Conservation (phyloP, 495 filamentous ascomycete genomes). For the Penicillium manginii region DNA sequence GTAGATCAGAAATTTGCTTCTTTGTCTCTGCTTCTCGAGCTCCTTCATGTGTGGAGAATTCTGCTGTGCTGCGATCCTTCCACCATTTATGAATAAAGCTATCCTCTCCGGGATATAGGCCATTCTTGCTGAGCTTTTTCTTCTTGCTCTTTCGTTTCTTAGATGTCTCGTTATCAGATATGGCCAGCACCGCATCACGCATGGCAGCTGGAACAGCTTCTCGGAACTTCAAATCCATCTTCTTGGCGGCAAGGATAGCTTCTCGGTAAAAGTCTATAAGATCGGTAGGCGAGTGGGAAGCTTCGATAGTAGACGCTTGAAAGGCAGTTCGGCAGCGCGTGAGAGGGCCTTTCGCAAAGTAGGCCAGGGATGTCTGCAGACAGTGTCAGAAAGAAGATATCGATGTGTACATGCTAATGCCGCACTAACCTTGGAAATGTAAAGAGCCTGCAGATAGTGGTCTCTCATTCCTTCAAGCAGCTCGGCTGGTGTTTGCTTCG, state of each 20-base stretch:
- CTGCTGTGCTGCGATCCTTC: constrained; percentile 52
- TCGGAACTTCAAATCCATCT: constrained; percentile 87
- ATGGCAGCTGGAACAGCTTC: constrained; percentile 73
- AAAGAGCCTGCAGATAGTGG: constrained; percentile 88
- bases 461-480: constrained; percentile 68
- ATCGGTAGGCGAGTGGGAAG: constrained; percentile 37
- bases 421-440: constrained; percentile 74
- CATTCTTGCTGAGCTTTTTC: constrained; percentile 74
- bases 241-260: constrained; percentile 69
- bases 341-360: constrained; percentile 95
- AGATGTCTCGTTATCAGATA: constrained; percentile 63
- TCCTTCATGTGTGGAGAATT: constrained; percentile 41
- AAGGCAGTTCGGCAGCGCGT: constrained; percentile 84
- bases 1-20: constrained; percentile 64
- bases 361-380: constrained; percentile 80
- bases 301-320: constrained; percentile 56
- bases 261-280: constrained; percentile 71
- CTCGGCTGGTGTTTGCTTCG: constrained; percentile 59
- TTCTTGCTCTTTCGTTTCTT: constrained; percentile 69
- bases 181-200: constrained; percentile 60
- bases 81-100: constrained; percentile 82
- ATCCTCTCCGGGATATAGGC: constrained; percentile 76
- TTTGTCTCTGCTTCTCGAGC: constrained; percentile 58
- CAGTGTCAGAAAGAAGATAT: constrained; percentile 15
- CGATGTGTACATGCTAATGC: neutral